These are phyloP conservation scores for Lasiodiplodia sp. DNA, from an alignment of 2,329 filamentous ascomycete genomes.

Conservation along the genomic window DNA sequence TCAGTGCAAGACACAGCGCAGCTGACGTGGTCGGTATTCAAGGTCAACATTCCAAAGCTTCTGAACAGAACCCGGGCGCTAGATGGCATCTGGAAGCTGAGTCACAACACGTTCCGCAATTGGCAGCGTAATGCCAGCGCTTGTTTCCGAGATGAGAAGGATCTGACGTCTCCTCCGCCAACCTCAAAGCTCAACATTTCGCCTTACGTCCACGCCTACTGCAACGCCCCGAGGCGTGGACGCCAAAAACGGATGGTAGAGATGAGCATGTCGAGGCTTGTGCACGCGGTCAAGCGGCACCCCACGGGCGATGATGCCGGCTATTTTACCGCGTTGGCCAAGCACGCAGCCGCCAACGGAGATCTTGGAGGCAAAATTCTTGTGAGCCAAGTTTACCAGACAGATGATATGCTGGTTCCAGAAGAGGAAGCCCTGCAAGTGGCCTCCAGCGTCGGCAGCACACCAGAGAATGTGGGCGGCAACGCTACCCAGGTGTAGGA, in stretches of 20 bases:
- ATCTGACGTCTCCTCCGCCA: not conserved
- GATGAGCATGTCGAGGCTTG: slow-evolving; percentile 8
- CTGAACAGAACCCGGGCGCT: slow-evolving; percentile 2
- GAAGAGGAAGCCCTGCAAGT: not conserved
- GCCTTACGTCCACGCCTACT: slow-evolving; percentile 2
- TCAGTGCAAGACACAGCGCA: not conserved
- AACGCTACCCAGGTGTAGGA: not conserved
- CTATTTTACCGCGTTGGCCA: not conserved
- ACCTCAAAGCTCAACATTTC: not conserved
- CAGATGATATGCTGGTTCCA: too few relatives aligned
- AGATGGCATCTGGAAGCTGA: not conserved
- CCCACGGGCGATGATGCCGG: not conserved
- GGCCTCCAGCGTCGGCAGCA: not conserved
- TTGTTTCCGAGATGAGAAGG: not conserved
- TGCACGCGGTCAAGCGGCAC: not conserved
- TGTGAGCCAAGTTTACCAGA: not conserved
- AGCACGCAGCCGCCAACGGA: not conserved
- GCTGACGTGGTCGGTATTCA: not conserved
- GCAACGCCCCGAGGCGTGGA: not conserved
- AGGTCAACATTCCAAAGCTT: slow-evolving; percentile 4
- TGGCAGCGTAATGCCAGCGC: not conserved
- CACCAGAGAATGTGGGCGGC: not conserved
- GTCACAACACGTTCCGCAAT: not conserved
- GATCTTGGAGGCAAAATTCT: not conserved
- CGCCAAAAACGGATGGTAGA: not conserved